Percentiles rank a stretch among this genome's conserved stretches.
Conservation (phyloP, 371 early-diverging fungal species). For the Syncephalastrum contaminatum region DNA sequence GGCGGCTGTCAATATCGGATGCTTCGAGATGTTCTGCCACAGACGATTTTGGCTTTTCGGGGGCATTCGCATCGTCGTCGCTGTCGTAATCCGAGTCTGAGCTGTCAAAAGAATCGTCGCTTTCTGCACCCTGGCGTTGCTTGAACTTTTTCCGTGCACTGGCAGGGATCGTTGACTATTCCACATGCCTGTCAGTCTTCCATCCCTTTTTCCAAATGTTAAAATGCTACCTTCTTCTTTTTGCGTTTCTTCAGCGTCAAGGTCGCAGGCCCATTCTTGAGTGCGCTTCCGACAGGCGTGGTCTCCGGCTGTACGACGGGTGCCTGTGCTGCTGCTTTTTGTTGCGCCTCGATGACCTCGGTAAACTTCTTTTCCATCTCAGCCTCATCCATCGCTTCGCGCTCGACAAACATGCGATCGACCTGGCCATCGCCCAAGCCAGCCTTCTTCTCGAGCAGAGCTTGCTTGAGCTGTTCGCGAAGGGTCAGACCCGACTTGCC, state of each 20-base stretch:
- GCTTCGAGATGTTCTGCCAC: constrained; percentile 31
- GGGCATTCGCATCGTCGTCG: constrained; percentile 33
- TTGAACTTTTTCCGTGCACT: constrained; percentile 43
- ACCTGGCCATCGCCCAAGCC: constrained; percentile 59
- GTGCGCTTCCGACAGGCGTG: constrained; percentile 45
- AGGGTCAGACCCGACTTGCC: constrained; percentile 70
- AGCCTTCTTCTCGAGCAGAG: constrained; percentile 70
- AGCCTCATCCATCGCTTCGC: constrained; percentile 30
- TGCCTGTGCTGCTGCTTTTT: constrained; percentile 7
- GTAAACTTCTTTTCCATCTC: constrained; percentile 13
- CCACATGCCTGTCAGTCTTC: neutral
- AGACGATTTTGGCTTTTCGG: constrained; percentile 26
- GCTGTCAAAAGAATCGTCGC: constrained; percentile 65
- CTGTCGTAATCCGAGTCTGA: constrained; percentile 64
- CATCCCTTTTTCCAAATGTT: neutral
- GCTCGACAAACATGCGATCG: constrained; percentile 50
- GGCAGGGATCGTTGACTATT: constrained; percentile 47
- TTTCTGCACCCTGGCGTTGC: constrained; percentile 51
- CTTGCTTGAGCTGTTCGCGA: constrained; percentile 70
- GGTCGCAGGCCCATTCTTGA: constrained; percentile 37
- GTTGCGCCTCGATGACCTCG: constrained; percentile 1
- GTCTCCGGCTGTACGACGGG: constrained; percentile 4
- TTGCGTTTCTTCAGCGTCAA: constrained; percentile 43
- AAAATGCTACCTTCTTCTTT: constrained; percentile 37
- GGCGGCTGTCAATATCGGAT: constrained; percentile 29